These are phyloP conservation scores for Clitopilus hobsonii DNA, from an alignment of 768 basidiomycete species.

Conservation along the genomic window DNA sequence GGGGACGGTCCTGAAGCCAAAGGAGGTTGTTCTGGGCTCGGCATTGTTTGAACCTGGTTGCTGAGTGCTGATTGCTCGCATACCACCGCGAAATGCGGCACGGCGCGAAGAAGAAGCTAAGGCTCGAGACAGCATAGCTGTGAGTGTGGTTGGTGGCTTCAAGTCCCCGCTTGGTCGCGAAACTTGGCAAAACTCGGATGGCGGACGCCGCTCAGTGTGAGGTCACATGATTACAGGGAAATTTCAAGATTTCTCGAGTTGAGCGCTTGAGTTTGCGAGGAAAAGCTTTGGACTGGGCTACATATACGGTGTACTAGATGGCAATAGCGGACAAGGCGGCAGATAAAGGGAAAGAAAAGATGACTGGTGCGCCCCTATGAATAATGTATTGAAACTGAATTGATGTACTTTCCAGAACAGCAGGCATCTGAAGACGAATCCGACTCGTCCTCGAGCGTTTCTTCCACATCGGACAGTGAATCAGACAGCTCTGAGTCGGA, in stretches of 20 bases:
- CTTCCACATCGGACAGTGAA: conserved; percentile 31
- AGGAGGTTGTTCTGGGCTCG: conserved; percentile 63
- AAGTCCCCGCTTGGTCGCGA: no score
- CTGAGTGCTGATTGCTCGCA: not conserved
- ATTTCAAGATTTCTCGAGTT: not conserved
- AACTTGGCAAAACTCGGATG: conserved; percentile 1
- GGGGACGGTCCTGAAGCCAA: conserved; percentile 89
- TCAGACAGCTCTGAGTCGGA: conserved; percentile 35
- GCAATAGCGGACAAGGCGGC: not conserved
- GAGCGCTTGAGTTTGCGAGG: not conserved
- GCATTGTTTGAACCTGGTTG: conserved; percentile 5
- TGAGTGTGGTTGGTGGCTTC: not conserved
- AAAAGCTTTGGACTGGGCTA: not conserved
- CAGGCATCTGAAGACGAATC: not conserved
- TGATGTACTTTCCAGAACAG: not conserved
- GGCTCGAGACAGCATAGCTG: not conserved
- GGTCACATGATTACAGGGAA: not conserved
- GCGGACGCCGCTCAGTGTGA: not conserved
- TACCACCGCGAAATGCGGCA: not conserved
- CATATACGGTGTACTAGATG: no score
- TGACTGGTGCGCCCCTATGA: not conserved
- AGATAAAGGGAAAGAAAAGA: not conserved
- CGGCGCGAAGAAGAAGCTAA: not conserved
- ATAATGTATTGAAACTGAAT: no score
- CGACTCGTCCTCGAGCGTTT: conserved; percentile 15